phyloP scores from a whole-genome alignment of 768 basidiomycete genomes.

The Termitomyces sp. region DNA sequence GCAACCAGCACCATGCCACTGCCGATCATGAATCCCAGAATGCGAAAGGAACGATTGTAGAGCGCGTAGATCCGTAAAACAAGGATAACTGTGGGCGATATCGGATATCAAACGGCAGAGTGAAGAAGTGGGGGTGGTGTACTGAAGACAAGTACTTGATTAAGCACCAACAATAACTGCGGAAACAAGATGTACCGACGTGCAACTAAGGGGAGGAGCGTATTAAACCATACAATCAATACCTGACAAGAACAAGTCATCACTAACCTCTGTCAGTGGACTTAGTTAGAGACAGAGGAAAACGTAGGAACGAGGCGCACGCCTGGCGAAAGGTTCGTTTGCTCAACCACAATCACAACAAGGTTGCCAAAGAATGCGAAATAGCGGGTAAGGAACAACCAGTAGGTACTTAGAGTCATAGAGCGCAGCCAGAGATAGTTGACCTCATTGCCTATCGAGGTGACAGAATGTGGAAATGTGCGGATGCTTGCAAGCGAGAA shows the following conservation, averaged over 20 bases:
- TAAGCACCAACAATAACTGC: constrained; percentile 37
- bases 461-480: neutral
- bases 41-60: constrained; percentile 35
- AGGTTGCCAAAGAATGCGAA: constrained; percentile 38
- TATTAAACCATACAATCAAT: neutral
- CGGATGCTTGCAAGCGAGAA: neutral
- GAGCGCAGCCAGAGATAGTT: constrained; percentile 42
- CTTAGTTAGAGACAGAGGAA: neutral
- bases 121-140: constrained; percentile 13
- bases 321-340: constrained; percentile 20
- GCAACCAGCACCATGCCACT: constrained; percentile 26
- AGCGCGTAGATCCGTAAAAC: constrained; percentile 49
- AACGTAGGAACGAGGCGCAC: constrained; percentile 15
- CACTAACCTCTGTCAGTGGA: constrained; percentile 12
- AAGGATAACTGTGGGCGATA: constrained; percentile 30
- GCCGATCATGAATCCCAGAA: constrained; percentile 32
- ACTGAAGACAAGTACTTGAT: constrained; percentile 48
- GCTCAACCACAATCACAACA: constrained; percentile 24
- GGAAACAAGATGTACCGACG: constrained; percentile 32
- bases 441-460: constrained; percentile 32
- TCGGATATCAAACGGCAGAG: neutral
- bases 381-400: constrained; percentile 52
- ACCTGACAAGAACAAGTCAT: neutral
- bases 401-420: constrained; percentile 32
- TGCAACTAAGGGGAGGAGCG: constrained; percentile 30